These are phyloP conservation scores for Fusarium siculi DNA, from an alignment of 2,329 filamentous ascomycete genomes.

Conservation along the genomic window DNA sequence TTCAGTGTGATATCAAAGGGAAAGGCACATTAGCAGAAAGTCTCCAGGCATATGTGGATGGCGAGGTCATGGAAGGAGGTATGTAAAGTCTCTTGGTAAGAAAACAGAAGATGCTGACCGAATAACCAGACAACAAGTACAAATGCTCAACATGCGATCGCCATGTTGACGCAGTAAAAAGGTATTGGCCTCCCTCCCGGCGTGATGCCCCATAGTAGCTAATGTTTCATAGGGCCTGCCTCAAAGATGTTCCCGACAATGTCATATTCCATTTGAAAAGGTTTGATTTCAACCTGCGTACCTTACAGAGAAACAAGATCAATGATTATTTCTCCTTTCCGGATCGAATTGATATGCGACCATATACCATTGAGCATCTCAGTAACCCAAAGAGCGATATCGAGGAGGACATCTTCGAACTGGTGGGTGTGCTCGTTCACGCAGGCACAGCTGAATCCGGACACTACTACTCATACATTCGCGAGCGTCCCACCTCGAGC, in stretches of 20 bases:
- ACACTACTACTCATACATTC: constrained; percentile 97
- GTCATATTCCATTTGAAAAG: constrained; percentile 95
- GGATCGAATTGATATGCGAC: constrained; percentile 82
- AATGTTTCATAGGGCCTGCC: constrained; percentile 72
- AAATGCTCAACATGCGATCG: constrained; percentile 91
- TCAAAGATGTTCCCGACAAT: constrained; percentile 93
- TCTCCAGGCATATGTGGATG: constrained; percentile 92
- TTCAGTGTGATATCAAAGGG: constrained; percentile 96
- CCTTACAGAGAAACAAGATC: constrained; percentile 87
- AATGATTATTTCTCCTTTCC: constrained; percentile 96
- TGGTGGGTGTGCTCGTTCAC: constrained; percentile 95
- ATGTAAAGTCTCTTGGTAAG: constrained; percentile 40
- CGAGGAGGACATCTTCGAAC: constrained; percentile 83
- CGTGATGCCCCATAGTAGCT: neutral
- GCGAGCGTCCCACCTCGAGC: constrained; percentile 73
- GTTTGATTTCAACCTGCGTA: constrained; percentile 83
- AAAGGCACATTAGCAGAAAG: constrained; percentile 87
- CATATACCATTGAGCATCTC: constrained; percentile 88
- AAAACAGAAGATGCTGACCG: constrained; percentile 12
- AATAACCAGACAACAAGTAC: constrained; percentile 87
- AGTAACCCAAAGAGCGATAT: constrained; percentile 67
- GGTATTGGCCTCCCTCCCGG: constrained; percentile 56
- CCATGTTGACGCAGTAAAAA: constrained; percentile 92
- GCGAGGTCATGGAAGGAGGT: constrained; percentile 94
- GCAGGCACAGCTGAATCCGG: constrained; percentile 92